Base-by-base conservation (phyloP, 2,329 filamentous ascomycete species). In the Chaetomium olivaceum region DNA sequence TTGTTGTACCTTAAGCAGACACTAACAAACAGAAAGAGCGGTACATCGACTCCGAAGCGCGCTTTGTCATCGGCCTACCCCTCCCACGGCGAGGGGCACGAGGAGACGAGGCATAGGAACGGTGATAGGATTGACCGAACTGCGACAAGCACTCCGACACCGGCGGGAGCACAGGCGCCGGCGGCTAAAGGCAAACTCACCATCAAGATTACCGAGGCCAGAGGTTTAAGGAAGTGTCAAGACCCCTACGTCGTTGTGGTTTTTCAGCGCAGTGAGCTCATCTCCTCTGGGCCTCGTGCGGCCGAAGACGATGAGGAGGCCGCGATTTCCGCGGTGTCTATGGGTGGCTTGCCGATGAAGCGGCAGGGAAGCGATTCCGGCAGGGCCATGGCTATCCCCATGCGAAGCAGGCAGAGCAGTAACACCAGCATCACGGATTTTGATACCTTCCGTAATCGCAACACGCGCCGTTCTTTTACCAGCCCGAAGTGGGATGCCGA, bases 211-310 rank as follows among this genome's bases (percentile, higher is more conserved):
- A 84, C 89, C 59, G 92, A 97, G 77, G 95, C 91, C 57, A 86
- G 92, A 73, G 92, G 91, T 11, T 80, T 99, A 61, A 86, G 90
- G 67, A 91, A 89, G 65, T 92, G 92, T 75, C 87, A 89, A 66
- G 92, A 97, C 73, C 95, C 95, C 1, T 99, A 99, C 74, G 92
- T 97, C 61, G 93, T 99, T 12, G 96, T 91, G 66, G 93, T 97
- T 29, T 99, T 98, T 74, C 95, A 99, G 77, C 91, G 92, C 76
- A 97, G 94, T 74, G 95, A 99, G 77, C 90, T 96, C 72, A 97
- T 99, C 63, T 98, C 95, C 0, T 90, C 91, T 63, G 92, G 92
- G 2, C 91, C 93, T 14, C 87, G 89, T 43, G 82, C 82, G 62
- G 79, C 84, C 36, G 89, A 90, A 54, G 83, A 87, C 43, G 87